These are phyloP conservation scores for Colletotrichum spaethianum DNA, from an alignment of 2,329 filamentous ascomycete genomes.

Conservation along the genomic window DNA sequence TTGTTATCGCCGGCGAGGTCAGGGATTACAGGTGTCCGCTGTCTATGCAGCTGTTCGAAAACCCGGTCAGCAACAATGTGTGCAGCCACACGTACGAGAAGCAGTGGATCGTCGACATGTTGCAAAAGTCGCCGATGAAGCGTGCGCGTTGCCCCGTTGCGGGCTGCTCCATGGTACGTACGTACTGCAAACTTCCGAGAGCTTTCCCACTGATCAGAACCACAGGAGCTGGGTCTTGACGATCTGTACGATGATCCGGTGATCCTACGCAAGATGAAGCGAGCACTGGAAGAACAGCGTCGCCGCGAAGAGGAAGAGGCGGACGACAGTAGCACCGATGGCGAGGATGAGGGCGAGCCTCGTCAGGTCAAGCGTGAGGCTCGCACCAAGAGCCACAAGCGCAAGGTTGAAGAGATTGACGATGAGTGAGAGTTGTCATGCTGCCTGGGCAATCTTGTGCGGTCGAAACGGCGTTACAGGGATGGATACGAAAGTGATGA, in stretches of 20 bases:
- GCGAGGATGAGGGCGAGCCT: conserved; percentile 1
- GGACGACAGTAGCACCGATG: conserved; percentile 46
- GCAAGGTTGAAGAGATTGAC: conserved; percentile 35
- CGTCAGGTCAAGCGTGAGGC: conserved; percentile 28
- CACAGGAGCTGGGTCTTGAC: conserved; percentile 61
- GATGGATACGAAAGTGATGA: conserved; percentile 8
- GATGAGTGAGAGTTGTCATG: conserved; percentile 29
- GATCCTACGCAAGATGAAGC: conserved; percentile 71
- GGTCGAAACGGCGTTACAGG: not conserved
- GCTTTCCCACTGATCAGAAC: conserved; percentile 18
- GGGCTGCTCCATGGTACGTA: conserved; percentile 72
- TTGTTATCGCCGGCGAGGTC: conserved; percentile 75
- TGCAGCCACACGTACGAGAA: conserved; percentile 84
- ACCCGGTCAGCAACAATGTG: conserved; percentile 76
- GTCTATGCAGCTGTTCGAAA: conserved; percentile 73
- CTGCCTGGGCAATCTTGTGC: not conserved
- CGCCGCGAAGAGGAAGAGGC: conserved; percentile 62
- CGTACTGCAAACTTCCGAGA: not conserved
- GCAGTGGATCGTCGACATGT: conserved; percentile 69
- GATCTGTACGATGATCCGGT: conserved; percentile 72
- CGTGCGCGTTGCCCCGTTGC: conserved; percentile 73
- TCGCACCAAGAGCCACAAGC: conserved; percentile 6
- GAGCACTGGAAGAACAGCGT: conserved; percentile 58
- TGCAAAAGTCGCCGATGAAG: conserved; percentile 57
- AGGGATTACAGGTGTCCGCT: conserved; percentile 79